phyloP scores from a whole-genome alignment of 352 stramenopile genomes.

The Globisporangium takayamanum region DNA sequence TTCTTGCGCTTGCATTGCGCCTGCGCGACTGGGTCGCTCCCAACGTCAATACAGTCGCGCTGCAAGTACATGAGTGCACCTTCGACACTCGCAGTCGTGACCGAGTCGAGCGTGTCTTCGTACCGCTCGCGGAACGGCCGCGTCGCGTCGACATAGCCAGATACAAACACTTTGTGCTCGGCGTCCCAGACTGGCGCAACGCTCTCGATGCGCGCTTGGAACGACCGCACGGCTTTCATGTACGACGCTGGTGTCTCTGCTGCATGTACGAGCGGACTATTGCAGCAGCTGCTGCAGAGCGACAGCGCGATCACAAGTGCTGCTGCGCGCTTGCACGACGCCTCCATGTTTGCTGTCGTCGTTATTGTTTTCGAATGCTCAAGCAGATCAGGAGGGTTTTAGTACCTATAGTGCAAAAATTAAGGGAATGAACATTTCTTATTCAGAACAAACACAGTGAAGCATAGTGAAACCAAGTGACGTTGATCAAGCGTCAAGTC shows the following conservation, averaged over 20 bases:
- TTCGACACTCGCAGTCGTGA: slow-evolving; percentile 66
- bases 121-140: slow-evolving; percentile 43
- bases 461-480: too few relatives aligned
- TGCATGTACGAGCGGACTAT: not conserved
- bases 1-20: slow-evolving; percentile 40
- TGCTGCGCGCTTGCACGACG: not conserved
- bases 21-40: slow-evolving; percentile 19
- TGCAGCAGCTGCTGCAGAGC: not conserved
- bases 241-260: slow-evolving; percentile 16
- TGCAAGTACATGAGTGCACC: slow-evolving; percentile 68
- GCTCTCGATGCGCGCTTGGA: slow-evolving; percentile 53
- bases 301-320: not conserved
- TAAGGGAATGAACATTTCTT: too few relatives aligned
- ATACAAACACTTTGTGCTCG: slow-evolving; percentile 39
- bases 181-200: slow-evolving; percentile 44
- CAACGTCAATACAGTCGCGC: slow-evolving; percentile 58
- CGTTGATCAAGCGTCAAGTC: too few relatives aligned
- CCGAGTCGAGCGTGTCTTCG: slow-evolving; percentile 45
- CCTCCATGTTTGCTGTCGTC: too few relatives aligned
- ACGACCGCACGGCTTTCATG: slow-evolving; percentile 45
- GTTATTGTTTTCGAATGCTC: too few relatives aligned
- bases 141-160: slow-evolving; percentile 14
- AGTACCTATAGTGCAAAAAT: too few relatives aligned
- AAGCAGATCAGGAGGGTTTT: too few relatives aligned
- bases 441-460: too few relatives aligned